phyloP scores from a whole-genome alignment of 306 rosid species.

The Pterocarpus macrocarpus region DNA sequence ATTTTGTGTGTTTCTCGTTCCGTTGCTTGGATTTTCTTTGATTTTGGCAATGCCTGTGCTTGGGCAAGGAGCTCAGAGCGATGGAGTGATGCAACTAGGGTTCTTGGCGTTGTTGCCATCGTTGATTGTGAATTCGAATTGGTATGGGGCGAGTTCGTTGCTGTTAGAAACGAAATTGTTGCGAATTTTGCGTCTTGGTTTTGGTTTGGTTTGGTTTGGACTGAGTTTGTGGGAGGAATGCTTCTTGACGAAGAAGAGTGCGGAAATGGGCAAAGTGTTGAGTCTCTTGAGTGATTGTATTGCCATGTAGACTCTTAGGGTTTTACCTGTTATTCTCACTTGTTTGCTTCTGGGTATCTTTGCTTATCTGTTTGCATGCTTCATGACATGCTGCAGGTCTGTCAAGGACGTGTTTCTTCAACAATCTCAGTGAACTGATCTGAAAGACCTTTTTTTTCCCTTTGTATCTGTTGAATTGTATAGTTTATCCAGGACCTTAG shows the following conservation, averaged over 20 bases:
- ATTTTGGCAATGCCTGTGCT: constrained; percentile 12
- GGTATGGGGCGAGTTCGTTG: neutral
- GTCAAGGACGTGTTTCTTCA: constrained; percentile 26
- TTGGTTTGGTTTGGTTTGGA: constrained; percentile 18
- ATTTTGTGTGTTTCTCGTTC: neutral
- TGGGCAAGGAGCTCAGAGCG: neutral
- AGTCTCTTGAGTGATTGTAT: constrained; percentile 2
- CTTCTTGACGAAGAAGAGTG: constrained; percentile 5
- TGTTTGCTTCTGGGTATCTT: neutral
- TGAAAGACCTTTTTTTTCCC: neutral
- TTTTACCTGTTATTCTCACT: constrained; percentile 8
- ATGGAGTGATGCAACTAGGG: constrained; percentile 46
- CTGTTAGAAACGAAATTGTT: constrained; percentile 22
- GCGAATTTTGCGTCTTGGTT: neutral
- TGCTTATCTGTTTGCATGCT: constrained; percentile 26
- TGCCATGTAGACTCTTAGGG: neutral
- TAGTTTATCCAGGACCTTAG: constrained; percentile 25
- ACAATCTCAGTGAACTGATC: constrained; percentile 28
- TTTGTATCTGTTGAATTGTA: constrained; percentile 32
- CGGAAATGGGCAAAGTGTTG: neutral
- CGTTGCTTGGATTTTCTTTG: neutral
- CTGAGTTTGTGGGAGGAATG: constrained; percentile 10
- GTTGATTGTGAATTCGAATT: neutral
- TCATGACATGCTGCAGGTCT: constrained; percentile 39
- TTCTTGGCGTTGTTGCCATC: constrained; percentile 38